Percentiles rank a stretch among this genome's conserved stretches.
These are phyloP conservation scores for Chytridiales sp. DNA, from an alignment of 371 early-diverging fungal species.

Conservation along the genomic window DNA sequence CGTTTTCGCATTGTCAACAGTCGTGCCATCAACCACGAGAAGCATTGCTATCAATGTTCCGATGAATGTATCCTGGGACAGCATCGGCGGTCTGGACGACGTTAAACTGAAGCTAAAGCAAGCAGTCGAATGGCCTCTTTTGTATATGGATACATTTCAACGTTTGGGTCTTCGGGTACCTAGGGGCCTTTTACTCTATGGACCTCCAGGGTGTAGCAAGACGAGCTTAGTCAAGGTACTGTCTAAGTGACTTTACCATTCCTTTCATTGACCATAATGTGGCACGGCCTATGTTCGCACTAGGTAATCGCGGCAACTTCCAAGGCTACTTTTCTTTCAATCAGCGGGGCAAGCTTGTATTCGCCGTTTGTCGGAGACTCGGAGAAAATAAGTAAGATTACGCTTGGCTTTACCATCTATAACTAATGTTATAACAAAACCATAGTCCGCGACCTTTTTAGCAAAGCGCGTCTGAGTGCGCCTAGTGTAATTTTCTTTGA, in stretches of 20 bases:
- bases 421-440: constrained; percentile 10
- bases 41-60: constrained; percentile 62
- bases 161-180: constrained; percentile 83
- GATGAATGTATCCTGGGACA: constrained; percentile 69
- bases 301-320: constrained; percentile 74
- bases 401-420: not conserved
- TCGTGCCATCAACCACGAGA: constrained; percentile 53
- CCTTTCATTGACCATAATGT: not conserved
- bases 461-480: constrained; percentile 77
- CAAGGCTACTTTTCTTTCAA: constrained; percentile 77
- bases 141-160: constrained; percentile 66
- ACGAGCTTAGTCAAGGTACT: constrained; percentile 87
- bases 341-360: constrained; percentile 89
- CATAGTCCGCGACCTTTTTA: constrained; percentile 72
- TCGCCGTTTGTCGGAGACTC: constrained; percentile 94
- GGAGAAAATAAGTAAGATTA: constrained; percentile 66
- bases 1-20: constrained; percentile 12
- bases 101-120: constrained; percentile 92
- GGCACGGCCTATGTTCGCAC: not conserved
- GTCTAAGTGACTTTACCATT: not conserved
- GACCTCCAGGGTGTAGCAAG: constrained; percentile 98
- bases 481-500: constrained; percentile 96
- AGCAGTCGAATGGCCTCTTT: constrained; percentile 94
- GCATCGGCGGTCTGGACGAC: constrained; percentile 90
- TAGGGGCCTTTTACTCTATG: constrained; percentile 90